phyloP scores from a whole-genome alignment of 2,329 filamentous ascomycete genomes.

The Neonectria punicea region DNA sequence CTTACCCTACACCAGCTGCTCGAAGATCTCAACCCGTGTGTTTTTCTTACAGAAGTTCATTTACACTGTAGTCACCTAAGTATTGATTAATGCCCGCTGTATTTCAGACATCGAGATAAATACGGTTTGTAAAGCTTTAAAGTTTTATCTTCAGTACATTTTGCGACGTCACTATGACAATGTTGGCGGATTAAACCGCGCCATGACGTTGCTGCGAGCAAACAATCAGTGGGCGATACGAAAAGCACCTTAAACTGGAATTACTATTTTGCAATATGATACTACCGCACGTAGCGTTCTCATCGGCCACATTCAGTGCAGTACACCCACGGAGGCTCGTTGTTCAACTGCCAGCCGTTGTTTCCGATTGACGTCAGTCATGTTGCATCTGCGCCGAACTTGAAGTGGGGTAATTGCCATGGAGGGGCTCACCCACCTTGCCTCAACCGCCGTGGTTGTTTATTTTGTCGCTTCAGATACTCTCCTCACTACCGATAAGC shows the following conservation, averaged over 20 bases:
- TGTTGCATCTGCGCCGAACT: constrained; percentile 1
- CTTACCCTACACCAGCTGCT: not conserved
- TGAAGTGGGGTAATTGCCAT: constrained; percentile 21
- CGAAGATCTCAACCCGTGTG: not conserved
- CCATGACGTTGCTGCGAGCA: not conserved
- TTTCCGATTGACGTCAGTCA: constrained; percentile 20
- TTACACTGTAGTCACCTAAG: not conserved
- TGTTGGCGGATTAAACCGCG: too few species aligned
- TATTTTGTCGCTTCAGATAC: not conserved
- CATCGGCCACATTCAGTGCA: not conserved
- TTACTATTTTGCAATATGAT: not conserved
- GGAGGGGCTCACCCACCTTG: constrained; percentile 19
- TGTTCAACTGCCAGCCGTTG: not conserved
- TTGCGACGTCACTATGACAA: not conserved
- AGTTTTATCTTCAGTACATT: not conserved
- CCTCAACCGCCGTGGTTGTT: not conserved
- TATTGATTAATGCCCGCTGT: too few species aligned
- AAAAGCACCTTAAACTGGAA: not conserved
- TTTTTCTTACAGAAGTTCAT: not conserved
- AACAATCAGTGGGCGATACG: not conserved
- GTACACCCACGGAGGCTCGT: not conserved
- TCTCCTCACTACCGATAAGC: constrained; percentile 18
- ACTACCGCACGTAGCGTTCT: not conserved
- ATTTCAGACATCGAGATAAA: too few species aligned
- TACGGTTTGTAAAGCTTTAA: not conserved